Conservation (phyloP, 2,329 filamentous ascomycete species). For the Balansia obtecta region DNA sequence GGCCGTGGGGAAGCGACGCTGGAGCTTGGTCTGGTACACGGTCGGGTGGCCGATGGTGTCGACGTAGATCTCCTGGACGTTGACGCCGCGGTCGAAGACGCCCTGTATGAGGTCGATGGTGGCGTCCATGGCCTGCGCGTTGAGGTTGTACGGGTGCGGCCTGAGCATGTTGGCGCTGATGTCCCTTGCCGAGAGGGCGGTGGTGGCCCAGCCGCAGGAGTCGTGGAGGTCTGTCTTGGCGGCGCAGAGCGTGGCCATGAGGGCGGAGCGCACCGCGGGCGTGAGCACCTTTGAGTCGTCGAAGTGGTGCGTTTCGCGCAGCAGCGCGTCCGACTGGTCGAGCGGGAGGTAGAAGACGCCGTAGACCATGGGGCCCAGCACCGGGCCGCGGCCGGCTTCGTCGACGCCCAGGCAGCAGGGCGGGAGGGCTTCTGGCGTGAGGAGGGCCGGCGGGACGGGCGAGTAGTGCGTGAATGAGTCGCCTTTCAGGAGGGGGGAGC, state of each 20-base stretch:
- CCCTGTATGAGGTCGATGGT: constrained; percentile 71
- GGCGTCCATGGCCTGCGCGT: constrained; percentile 89
- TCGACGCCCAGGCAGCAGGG: constrained; percentile 75
- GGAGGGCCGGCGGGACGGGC: constrained; percentile 49
- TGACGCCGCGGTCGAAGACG: constrained; percentile 66
- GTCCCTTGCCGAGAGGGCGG: constrained; percentile 69
- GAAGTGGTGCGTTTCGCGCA: constrained; percentile 72
- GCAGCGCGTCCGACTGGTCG: constrained; percentile 55
- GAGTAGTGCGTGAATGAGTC: constrained; percentile 63
- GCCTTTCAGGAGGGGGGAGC: constrained; percentile 44
- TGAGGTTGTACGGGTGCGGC: constrained; percentile 69
- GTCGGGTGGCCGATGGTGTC: constrained; percentile 83
- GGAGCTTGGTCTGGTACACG: constrained; percentile 73
- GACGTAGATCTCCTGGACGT: constrained; percentile 82
- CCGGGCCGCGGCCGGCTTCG: constrained; percentile 85
- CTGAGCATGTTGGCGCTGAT: constrained; percentile 70
- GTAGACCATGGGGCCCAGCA: constrained; percentile 74
- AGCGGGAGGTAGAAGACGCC: constrained; percentile 65
- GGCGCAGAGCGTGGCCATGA: constrained; percentile 61
- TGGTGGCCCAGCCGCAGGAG: constrained; percentile 71
- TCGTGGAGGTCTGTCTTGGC: constrained; percentile 33
- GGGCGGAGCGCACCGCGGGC: constrained; percentile 58
- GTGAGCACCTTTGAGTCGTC: constrained; percentile 93
- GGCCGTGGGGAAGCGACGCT: constrained; percentile 68
- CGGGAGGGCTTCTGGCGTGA: constrained; percentile 21